Percentiles rank a stretch among this genome's conserved stretches.
These are phyloP conservation scores for Candida koratica DNA, from an alignment of 805 yeast genomes.

Conservation along the genomic window DNA sequence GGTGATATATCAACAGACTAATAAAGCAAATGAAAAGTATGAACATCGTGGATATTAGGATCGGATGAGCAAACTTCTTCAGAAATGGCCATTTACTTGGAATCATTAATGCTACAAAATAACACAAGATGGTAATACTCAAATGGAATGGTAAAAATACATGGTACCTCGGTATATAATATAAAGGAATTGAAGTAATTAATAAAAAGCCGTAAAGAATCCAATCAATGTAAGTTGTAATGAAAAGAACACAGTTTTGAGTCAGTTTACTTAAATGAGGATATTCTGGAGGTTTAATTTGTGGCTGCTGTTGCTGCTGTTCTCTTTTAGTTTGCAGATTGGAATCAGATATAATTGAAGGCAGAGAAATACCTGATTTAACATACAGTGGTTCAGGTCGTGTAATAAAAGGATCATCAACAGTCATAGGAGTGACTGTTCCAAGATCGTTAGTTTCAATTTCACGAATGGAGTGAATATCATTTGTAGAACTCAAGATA, in stretches of 20 bases:
- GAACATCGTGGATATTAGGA: slow-evolving; percentile 59
- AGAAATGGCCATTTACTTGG: slow-evolving; percentile 43
- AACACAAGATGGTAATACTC: slow-evolving; percentile 55
- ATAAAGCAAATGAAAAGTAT: slow-evolving; percentile 62
- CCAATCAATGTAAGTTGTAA: slow-evolving; percentile 53
- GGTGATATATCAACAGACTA: slow-evolving; percentile 49
- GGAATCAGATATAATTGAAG: slow-evolving; percentile 6
- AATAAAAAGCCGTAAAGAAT: slow-evolving; percentile 45
- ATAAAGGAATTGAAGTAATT: slow-evolving; percentile 56
- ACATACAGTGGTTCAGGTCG: slow-evolving; percentile 18
- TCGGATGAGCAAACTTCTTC: slow-evolving; percentile 64
- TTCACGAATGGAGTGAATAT: slow-evolving; percentile 34
- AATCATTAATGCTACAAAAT: slow-evolving; percentile 46
- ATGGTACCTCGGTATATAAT: slow-evolving; percentile 45
- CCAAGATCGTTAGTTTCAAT: slow-evolving; percentile 16
- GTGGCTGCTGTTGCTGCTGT: slow-evolving; percentile 1
- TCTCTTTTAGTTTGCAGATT: not conserved
- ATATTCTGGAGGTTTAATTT: slow-evolving; percentile 5
- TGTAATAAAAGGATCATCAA: slow-evolving; percentile 12
- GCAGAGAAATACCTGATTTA: slow-evolving; percentile 12
- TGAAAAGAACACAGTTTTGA: slow-evolving; percentile 29
- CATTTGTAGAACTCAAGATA: slow-evolving; percentile 22
- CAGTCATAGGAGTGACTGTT: not conserved
- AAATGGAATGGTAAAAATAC: slow-evolving; percentile 61
- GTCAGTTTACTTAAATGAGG: slow-evolving; percentile 17